Base-by-base conservation (phyloP, 345 rosid genomes). In the Salix viminalis region DNA sequence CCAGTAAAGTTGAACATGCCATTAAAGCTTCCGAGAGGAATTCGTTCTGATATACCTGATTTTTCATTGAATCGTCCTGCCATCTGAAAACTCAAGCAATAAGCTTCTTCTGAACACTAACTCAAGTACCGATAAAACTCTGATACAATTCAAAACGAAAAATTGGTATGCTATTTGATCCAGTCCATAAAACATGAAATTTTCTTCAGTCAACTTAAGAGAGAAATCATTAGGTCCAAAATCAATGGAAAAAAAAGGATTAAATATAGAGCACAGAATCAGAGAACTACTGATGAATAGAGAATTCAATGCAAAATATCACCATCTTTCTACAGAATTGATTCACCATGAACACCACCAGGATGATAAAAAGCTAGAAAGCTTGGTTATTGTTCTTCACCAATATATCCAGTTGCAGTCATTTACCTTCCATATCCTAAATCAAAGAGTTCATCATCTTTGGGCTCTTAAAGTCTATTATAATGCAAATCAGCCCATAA, bases 1-100 rank as follows among this genome's bases (percentile, higher is more conserved):
- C 99, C 98, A 16, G 98, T 96, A 86, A 91, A 96, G 78, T 93
- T 96, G 86, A 96, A 96, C 98, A 93, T 92, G 9, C 96, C 84
- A 86, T 96, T 93, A 78, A 96, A 96, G 89, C 98, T 89, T 85
- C 99, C 99, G 0, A 93, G 96, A 11, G 98, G 98, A 81, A 90
- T 87, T 48, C 70, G 70, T 76, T 92, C 98, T n/a, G 88, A 78
- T 67, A 96, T 89, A 79, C 92, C 94, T 61, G 94, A 87, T 78
- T 76, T 86, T 80, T 89, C 83, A 66, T 91, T 96, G 85, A 96
- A 96, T 61, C 68, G 79, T 77, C 71, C 85, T n/a, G 95, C 96
- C 98, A 96, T 96, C 98, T 93, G 91, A 82, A 83, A 76, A 76
- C 67, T 61, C 67, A 86, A 79, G 75, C 62, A 79, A 75, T 37